Base-by-base conservation (phyloP, 257 asterid genomes). In the Petunia secreta region DNA sequence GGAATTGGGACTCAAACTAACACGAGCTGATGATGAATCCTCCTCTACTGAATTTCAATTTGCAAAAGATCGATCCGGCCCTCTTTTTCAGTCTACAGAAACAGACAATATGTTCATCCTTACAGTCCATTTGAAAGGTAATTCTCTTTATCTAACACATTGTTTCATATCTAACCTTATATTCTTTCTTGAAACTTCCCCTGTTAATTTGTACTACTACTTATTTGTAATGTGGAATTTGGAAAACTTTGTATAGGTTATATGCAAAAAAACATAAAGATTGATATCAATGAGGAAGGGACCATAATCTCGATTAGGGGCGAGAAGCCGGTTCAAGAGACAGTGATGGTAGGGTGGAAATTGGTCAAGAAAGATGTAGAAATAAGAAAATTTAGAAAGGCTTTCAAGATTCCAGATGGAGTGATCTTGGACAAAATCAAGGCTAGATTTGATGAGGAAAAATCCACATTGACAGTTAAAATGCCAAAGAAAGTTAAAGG, bases 281-380 rank as follows among this genome's bases (percentile, higher is more conserved):
- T 95, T 46, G 97, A 92, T 83, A 95, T 95, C 77, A 92, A 91
- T 55, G 86, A 92, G 75, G 97, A 89, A 3, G 97, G 97, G 80
- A 90, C 82, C 43, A 80, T 81, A 57, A 89, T 95, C 3, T 62
- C 84, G 38, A 81, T 93, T 85, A 84, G 85, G 4, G 96, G 97
- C 3, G 93, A 93, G 85, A 92, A 69, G 80, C 85, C 69, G 54
- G 82, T 92, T 59, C 88, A 86, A 76, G 97, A 91, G 85, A 92
- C 90, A 1, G 84, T 91, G 10, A 80, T 93, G 85, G 85, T 86
- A 54, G 93, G 93, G 25, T 86, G 92, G 94, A 83, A 80, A 83
- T 79, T 93, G 81, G 41, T 84, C 53, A 93, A 83, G 84, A 91
- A 91, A 79, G 93, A 82, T 7, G 71, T 52, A 13, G 97, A 82